Base-by-base conservation (phyloP, 2,329 filamentous ascomycete species). In the Fusarium nisikadoi region DNA sequence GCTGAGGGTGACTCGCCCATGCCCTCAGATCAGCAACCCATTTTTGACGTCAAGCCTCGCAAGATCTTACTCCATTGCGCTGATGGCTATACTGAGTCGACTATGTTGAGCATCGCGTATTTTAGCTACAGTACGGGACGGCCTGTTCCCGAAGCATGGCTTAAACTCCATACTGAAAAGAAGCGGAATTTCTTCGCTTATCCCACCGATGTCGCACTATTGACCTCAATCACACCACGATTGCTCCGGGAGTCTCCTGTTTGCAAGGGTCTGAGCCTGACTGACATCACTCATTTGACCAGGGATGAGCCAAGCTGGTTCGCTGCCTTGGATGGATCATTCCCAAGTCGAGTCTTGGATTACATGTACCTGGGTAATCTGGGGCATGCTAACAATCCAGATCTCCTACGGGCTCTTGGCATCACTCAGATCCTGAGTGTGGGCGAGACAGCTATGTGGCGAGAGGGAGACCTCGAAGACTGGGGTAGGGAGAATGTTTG, bases 341-440 rank as follows among this genome's bases (percentile, higher is more conserved):
- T 98, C 27, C 96, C 96, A 2, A 97, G 94, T 78, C 90, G 95
- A 19, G 89, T 99, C 42, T 84, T 97, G 45, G 92, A 95, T 59
- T 98, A 98, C 79, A 94, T 99, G 91, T 99, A 99, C 79, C 88
- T 99, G 17, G 96, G 96, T 3, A 98, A 98, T 76, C 86, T 98
- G 20, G 90, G 90, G 0, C 96, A 99, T 79, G 96, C 96, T 12
- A 98, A 98, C 79, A 98, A 98, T 75, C 94, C 95, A 0, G 92
- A 93, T 60, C 84, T 99, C 36, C 83, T 99, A 36, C 87, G 86
- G 69, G 89, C 91, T 47, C 83, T 99, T 65, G 95, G 95, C 0
- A 97, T 99, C 67, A 88, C 87, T 19, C 93, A 97, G 76, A 91
- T 99, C 46, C 85, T 99, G 33, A 98, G 95, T 76, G 94, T 99